phyloP scores from a whole-genome alignment of 192 early-diverging fungal species.

The Chytriomyces hyalinus region DNA sequence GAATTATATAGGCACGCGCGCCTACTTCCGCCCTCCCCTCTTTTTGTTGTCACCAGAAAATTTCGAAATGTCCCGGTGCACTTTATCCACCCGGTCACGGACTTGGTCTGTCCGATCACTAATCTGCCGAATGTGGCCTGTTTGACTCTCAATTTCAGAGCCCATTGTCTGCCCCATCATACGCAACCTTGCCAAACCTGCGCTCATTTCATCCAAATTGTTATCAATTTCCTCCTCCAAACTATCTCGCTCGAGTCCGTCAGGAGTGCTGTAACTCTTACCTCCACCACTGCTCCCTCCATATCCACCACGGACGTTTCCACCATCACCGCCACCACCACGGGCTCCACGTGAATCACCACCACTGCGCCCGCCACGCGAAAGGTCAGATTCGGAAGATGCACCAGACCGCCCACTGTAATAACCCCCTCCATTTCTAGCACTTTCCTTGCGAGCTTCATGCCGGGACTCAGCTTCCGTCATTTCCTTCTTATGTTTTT shows the following conservation, averaged over 20 bases:
- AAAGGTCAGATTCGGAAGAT: not conserved
- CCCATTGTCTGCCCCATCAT: conserved; percentile 62
- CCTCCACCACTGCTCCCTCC: conserved; percentile 16
- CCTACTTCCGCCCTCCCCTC: not conserved
- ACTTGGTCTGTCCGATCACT: conserved; percentile 42
- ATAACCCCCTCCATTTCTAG: conserved; percentile 35
- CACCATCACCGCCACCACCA: not conserved
- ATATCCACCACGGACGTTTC: not conserved
- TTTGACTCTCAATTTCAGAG: conserved; percentile 52
- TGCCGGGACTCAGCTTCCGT: conserved; percentile 17
- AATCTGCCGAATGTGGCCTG: conserved; percentile 38
- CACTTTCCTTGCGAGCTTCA: conserved; percentile 16
- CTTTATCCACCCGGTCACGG: conserved; percentile 41
- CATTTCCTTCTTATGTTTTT: conserved; percentile 37
- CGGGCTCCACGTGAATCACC: conserved; percentile 11
- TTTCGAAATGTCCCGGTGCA: conserved; percentile 21
- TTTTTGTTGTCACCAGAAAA: not conserved
- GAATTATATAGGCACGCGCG: too few relatives aligned
- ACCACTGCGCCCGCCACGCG: not conserved
- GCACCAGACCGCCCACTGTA: conserved; percentile 6
- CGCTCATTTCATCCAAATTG: conserved; percentile 57
- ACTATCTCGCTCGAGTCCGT: conserved; percentile 51
- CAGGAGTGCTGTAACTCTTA: conserved; percentile 50
- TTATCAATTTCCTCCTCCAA: conserved; percentile 61
- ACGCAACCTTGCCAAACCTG: conserved; percentile 47